A percentile compares a stretch with the other conserved stretches of the same genome.
phyloP scores from a whole-genome alignment of 2,329 filamentous ascomycete genomes.

The Verticillium isaacii region DNA sequence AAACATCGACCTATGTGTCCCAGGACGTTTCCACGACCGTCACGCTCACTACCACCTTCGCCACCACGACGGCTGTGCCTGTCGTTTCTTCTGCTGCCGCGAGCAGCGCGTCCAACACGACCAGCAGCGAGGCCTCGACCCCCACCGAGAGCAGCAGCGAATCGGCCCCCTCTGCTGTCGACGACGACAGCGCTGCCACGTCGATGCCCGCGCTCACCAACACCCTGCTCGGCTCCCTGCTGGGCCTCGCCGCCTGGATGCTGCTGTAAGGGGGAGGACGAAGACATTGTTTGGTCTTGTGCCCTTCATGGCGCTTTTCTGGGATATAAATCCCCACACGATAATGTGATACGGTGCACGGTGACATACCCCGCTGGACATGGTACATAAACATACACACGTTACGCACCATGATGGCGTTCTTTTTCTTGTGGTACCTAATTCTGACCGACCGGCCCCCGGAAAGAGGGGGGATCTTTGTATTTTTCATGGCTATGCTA shows the following conservation, averaged over 20 bases:
- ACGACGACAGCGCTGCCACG: neutral
- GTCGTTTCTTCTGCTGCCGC: neutral
- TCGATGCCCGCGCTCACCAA: neutral
- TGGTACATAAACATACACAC: neutral
- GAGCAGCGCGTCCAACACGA: neutral
- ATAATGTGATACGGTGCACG: neutral
- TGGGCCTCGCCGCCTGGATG: slow-evolving; percentile 1
- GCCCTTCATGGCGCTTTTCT: neutral
- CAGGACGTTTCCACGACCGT: neutral
- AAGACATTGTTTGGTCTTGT: neutral
- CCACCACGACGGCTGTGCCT: neutral
- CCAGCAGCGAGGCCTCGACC: neutral
- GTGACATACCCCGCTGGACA: neutral
- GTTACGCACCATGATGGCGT: neutral
- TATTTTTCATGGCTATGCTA: neutral
- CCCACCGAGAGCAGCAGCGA: neutral
- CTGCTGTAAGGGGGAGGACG: neutral
- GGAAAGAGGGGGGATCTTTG: neutral
- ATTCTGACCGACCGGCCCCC: neutral
- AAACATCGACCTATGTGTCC: neutral
- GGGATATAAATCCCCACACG: neutral
- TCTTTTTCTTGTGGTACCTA: neutral
- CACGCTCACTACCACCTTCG: neutral
- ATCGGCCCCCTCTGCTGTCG: neutral
- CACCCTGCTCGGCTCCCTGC: neutral